phyloP scores from a whole-genome alignment of 495 filamentous ascomycete species.

The Podospora sp. region DNA sequence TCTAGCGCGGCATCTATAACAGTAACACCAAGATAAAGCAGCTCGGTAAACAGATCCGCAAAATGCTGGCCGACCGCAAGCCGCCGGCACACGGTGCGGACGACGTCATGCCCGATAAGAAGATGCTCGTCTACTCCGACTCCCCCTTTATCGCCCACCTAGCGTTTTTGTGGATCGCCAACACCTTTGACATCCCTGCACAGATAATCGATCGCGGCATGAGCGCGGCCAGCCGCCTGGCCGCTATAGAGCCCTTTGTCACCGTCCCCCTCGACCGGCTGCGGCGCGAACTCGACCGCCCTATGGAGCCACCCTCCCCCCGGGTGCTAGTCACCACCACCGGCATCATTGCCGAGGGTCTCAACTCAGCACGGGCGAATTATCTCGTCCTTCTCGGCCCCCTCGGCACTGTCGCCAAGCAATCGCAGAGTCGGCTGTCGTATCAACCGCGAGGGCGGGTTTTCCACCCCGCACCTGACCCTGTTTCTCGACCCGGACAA shows the following conservation, averaged over 20 bases:
- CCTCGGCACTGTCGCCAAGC: too few species aligned
- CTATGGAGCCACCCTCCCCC: too few species aligned
- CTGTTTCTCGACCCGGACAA: too few species aligned
- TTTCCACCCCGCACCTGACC: too few species aligned
- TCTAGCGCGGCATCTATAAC: background rate
- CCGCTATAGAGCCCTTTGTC: background rate
- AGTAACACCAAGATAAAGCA: background rate
- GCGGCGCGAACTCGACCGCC: too few species aligned
- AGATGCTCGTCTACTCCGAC: background rate
- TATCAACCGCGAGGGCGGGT: too few species aligned
- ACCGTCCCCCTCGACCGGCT: too few species aligned
- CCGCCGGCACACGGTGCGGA: background rate
- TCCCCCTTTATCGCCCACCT: background rate
- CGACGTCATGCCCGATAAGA: background rate
- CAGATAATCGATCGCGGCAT: background rate
- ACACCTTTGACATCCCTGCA: background rate
- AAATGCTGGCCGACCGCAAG: background rate
- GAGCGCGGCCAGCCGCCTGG: background rate
- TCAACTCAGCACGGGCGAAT: too few species aligned
- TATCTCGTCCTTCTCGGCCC: too few species aligned
- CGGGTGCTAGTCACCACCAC: too few species aligned
- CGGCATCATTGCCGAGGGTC: too few species aligned
- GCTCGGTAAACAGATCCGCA: background rate
- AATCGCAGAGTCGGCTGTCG: too few species aligned
- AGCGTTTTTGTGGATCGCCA: slow-evolving; percentile 1